Evolutionary conservation across 83 land plant genomes (phyloP).

Genomic region (Thuja plicata): DNA sequence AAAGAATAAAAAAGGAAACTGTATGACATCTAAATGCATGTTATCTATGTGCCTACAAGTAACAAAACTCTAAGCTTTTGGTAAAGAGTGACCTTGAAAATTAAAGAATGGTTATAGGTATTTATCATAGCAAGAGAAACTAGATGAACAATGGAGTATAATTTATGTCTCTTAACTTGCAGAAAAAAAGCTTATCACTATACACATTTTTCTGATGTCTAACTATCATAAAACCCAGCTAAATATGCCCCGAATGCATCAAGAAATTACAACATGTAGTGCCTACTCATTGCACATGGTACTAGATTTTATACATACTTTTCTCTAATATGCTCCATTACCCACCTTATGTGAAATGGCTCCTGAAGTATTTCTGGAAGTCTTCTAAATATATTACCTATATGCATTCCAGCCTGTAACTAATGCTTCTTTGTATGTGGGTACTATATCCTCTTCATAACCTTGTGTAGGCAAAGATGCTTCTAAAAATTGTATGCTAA

Average conservation of each 20-base stretch:
- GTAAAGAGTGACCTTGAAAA: not conserved
- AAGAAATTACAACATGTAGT: not conserved
- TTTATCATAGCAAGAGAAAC: not conserved
- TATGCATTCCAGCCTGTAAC: slow-evolving; percentile 17
- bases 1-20: not conserved
- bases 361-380: not conserved
- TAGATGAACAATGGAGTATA: not conserved
- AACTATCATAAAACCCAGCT: not conserved
- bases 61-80: not conserved
- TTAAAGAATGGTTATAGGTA: not conserved
- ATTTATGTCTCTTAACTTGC: not conserved
- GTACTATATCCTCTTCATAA: slow-evolving; percentile 48
- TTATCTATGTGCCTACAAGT: not conserved
- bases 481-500: not conserved
- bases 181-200: not conserved
- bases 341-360: not conserved
- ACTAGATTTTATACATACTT: not conserved
- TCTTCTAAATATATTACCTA: slow-evolving; percentile 5
- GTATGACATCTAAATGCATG: not conserved
- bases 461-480: slow-evolving; percentile 24
- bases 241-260: not conserved
- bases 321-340: not conserved
- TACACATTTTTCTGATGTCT: not conserved
- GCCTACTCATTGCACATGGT: not conserved
- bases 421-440: slow-evolving; percentile 55